Base-by-base conservation (phyloP, 192 early-diverging fungal genomes). In the Coemansia sp. region DNA sequence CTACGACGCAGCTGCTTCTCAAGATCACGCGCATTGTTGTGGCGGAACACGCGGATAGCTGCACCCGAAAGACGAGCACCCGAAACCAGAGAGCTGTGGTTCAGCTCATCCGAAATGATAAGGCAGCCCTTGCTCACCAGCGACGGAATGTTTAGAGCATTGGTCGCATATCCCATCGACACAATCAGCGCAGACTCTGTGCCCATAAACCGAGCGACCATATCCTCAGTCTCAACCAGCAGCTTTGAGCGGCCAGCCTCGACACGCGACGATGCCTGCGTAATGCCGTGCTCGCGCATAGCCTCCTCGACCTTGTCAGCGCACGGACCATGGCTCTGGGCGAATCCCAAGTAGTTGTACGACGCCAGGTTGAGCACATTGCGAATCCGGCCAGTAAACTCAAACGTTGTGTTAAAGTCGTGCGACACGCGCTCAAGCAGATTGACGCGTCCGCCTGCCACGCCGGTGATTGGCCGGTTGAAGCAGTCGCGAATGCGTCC, bases 281-380 rank as follows among this genome's bases (percentile, higher is more conserved):
- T 77, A 43, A 94, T 73, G 22, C 97, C 97, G 70, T 87, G 82
- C 62, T 88, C 85, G 15, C 76, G 67, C 55, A 96, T 83, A 5
- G 86, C 75, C 35, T 83, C 75, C 72, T 97, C 92, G 9, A 97
- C 97, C 49, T 88, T 88, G 66, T 98, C 97, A 0, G 95, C 93
- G 62, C 97, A 98, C 7, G 94, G 94, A 9, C 97, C 97, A 39
- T 89, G 76, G 60, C 76, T 86, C 81, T 97, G 93, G 43, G 93
- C 94, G 84, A 98, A 98, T 2, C 96, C 96, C 57, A 98, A 86
- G 70, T 98, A 98, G 73, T 98, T 98, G 83, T 98, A 98, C 14
- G 93, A 95, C 2, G 93, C 90, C 70, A 98, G 80, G 73, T 98
- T 98, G 67, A 98, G 86, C 35, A 85, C 87, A 67, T 94, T 89